phyloP scores from a whole-genome alignment of 805 yeast genomes.

The Peterozyma toletana region DNA sequence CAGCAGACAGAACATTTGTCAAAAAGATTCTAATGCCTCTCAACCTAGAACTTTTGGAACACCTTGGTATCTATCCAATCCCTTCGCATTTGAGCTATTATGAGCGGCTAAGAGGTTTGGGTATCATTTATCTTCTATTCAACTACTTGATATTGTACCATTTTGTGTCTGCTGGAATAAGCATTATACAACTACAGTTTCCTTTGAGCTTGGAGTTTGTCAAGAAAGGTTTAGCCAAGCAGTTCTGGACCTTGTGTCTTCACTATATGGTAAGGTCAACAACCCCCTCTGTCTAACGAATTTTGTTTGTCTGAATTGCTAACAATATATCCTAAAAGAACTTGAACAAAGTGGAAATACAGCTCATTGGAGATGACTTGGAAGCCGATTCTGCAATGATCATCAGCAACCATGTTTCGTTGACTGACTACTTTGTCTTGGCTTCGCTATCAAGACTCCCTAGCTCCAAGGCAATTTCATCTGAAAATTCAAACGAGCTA shows the following conservation, averaged over 20 bases:
- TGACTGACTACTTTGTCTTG: conserved; percentile 58
- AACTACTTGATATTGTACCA: conserved; percentile 16
- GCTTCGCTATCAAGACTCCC: conserved; percentile 28
- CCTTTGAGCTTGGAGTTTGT: conserved; percentile 15
- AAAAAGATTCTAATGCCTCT: too few relatives aligned
- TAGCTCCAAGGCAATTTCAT: conserved; percentile 5
- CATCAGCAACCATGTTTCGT: conserved; percentile 53
- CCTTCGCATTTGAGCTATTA: conserved; percentile 9
- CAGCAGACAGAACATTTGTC: too few relatives aligned
- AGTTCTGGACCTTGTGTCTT: conserved; percentile 25
- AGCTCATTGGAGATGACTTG: conserved; percentile 34
- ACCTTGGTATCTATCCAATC: conserved; percentile 22
- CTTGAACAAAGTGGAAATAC: conserved; percentile 28
- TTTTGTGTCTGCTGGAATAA: conserved; percentile 13
- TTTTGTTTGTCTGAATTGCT: background rate
- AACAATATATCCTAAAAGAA: conserved; percentile 14
- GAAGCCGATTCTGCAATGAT: conserved; percentile 27
- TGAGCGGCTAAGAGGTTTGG: conserved; percentile 13
- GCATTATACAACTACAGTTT: conserved; percentile 7
- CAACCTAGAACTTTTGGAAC: conserved; percentile 23
- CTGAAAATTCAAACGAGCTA: conserved; percentile 11
- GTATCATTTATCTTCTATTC: conserved; percentile 14
- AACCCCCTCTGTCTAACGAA: background rate
- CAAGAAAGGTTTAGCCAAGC: conserved; percentile 13
- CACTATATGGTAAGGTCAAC: conserved; percentile 20